A percentile compares a stretch with the other conserved stretches of the same genome.
Conservation (phyloP, 495 filamentous ascomycete genomes). For the Friedmanniomyces simplex region DNA sequence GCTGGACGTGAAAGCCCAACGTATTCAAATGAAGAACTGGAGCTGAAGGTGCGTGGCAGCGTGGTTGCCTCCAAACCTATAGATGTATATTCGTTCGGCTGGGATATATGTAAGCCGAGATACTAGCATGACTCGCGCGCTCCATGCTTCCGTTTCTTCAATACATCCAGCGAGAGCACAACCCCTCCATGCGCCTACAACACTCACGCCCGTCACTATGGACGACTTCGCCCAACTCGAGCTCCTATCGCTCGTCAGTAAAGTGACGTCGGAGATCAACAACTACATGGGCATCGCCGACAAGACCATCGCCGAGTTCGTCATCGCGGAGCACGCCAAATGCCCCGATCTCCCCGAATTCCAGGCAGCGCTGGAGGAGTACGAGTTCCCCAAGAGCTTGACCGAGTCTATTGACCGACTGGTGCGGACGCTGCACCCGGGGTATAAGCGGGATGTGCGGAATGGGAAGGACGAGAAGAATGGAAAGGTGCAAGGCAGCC, state of each 20-base stretch:
- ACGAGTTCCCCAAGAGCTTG: slow-evolving; percentile 81
- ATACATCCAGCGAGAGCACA: too few species aligned
- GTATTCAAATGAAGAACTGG: too few species aligned
- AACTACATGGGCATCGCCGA: slow-evolving; percentile 91
- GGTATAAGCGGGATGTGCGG: slow-evolving; percentile 45
- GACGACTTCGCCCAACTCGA: slow-evolving; percentile 86
- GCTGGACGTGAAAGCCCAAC: too few species aligned
- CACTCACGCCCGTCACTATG: slow-evolving; percentile 41
- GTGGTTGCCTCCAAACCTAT: too few species aligned
- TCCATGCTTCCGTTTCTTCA: too few species aligned
- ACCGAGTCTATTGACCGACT: slow-evolving; percentile 85
- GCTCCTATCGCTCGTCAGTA: slow-evolving; percentile 84
- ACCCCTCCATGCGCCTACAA: neutral
- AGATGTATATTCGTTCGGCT: too few species aligned
- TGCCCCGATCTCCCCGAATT: slow-evolving; percentile 58
- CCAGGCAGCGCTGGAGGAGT: slow-evolving; percentile 59
- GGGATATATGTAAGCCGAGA: too few species aligned
- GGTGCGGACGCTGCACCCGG: slow-evolving; percentile 82
- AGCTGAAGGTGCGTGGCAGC: too few species aligned
- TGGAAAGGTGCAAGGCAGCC: slow-evolving; percentile 45
- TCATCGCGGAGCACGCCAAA: slow-evolving; percentile 81
- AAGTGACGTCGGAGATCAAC: slow-evolving; percentile 84
- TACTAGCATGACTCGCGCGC: too few species aligned
- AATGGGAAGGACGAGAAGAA: slow-evolving; percentile 29
- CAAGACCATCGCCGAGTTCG: slow-evolving; percentile 89